These are phyloP conservation scores for Nitzschia putrida DNA, from an alignment of 108 stramenopile species.

Conservation along the genomic window DNA sequence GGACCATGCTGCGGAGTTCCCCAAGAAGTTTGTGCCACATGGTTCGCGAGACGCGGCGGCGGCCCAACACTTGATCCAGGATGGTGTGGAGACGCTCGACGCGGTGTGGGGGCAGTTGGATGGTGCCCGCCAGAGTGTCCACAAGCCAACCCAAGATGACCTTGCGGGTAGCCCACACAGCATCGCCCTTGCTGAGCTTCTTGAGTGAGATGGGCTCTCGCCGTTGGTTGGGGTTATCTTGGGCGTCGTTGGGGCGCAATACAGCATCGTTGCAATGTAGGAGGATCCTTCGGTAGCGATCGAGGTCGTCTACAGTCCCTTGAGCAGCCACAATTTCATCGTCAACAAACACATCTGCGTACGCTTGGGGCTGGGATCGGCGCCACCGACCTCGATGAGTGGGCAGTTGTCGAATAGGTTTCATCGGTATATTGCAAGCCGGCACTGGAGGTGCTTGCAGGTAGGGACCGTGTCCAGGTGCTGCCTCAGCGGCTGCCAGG, in stretches of 20 bases:
- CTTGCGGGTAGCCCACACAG: conserved; percentile 37
- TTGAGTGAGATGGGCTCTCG: conserved; percentile 38
- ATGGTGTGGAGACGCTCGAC: conserved; percentile 22
- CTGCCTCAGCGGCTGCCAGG: too few species aligned
- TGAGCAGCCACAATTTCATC: conserved; percentile 41
- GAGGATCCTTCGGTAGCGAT: conserved; percentile 13
- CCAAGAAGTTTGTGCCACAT: conserved; percentile 43
- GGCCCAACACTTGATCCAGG: background rate
- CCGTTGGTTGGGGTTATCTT: conserved; percentile 24
- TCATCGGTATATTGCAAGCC: too few species aligned
- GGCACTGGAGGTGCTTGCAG: background rate
- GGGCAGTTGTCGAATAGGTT: background rate
- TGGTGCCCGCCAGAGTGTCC: conserved; percentile 29
- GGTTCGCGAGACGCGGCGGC: conserved; percentile 4
- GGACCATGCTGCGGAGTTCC: conserved; percentile 44
- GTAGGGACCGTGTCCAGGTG: too few species aligned
- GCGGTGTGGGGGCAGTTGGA: conserved; percentile 37
- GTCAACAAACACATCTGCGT: conserved; percentile 48
- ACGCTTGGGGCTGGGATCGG: conserved; percentile 10
- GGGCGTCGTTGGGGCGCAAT: conserved; percentile 23
- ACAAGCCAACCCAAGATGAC: conserved; percentile 43
- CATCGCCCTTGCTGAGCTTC: conserved; percentile 41
- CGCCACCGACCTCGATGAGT: background rate
- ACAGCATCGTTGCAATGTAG: too few species aligned
- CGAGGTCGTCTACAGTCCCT: conserved; percentile 6